These are phyloP conservation scores for Nakaseomyces glabratus DNA, from an alignment of 1,139 yeast genomes.

Conservation along the genomic window DNA sequence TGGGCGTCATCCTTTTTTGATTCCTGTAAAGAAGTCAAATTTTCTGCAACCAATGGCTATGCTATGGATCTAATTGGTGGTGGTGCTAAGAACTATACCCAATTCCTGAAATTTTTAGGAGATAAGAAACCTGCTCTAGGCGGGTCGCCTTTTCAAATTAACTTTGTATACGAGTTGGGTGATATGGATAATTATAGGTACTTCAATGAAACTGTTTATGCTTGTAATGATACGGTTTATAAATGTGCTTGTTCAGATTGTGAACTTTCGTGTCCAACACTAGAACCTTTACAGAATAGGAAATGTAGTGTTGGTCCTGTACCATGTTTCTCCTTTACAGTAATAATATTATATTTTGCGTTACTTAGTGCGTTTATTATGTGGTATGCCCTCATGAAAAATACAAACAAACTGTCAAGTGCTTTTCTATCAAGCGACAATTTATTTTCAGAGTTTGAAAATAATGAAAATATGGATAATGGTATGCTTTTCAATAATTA, in stretches of 20 bases:
- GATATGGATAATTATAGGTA: conserved; percentile 27
- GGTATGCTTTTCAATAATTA: conserved; percentile 12
- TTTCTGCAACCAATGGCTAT: conserved; percentile 88
- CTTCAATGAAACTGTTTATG: conserved; percentile 28
- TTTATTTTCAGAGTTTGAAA: conserved; percentile 19
- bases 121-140: conserved; percentile 90
- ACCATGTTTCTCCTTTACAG: conserved; percentile 65
- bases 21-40: conserved; percentile 82
- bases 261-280: conserved; percentile 62
- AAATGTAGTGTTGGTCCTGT: conserved; percentile 51
- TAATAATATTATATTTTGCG: conserved; percentile 44
- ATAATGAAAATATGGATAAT: conserved; percentile 13
- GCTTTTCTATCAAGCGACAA: conserved; percentile 13
- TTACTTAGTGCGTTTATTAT: conserved; percentile 37
- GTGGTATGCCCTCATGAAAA: conserved; percentile 28
- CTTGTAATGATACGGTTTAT: conserved; percentile 51
- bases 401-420: conserved; percentile 15
- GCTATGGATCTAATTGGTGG: conserved; percentile 98
- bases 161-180: conserved; percentile 45
- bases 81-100: conserved; percentile 67
- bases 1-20: conserved; percentile 64
- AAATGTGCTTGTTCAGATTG: conserved; percentile 92
- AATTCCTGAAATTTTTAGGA: conserved; percentile 79
- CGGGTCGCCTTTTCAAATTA: conserved; percentile 92
- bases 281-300: conserved; percentile 39